A percentile compares a stretch with the other conserved stretches of the same genome.
Evolutionary conservation across 129 eudicot genomes (phyloP).

Genomic region (Helianthus tuberosus): DNA sequence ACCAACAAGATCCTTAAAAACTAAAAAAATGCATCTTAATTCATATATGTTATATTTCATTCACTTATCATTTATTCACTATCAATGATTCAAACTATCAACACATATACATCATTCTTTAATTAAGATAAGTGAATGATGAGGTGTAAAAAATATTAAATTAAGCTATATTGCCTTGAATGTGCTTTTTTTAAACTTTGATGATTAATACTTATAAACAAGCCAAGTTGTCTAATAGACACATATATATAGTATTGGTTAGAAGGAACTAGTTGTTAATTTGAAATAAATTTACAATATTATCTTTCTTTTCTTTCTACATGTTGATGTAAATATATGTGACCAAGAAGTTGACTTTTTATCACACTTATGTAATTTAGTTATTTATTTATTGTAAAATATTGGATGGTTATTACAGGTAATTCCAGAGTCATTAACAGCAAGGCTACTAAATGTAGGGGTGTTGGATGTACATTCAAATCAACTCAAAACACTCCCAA

Average conservation of each 20-base stretch:
- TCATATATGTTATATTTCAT: no score
- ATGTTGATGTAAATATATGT: constrained; percentile 21
- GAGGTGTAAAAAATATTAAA: no score
- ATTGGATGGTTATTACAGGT: constrained; percentile 48
- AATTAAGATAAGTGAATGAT: no score
- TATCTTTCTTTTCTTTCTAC: neutral
- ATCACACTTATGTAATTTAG: constrained; percentile 12
- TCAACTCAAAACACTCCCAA: constrained; percentile 75
- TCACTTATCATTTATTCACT: no score
- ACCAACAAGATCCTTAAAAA: no score
- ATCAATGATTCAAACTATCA: no score
- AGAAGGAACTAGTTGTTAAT: neutral
- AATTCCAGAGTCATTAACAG: constrained; percentile 86
- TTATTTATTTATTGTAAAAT: constrained; percentile 4
- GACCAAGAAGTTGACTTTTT: constrained; percentile 37
- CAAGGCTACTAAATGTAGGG: constrained; percentile 73
- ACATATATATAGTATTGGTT: neutral
- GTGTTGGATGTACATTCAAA: constrained; percentile 85
- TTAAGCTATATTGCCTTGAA: no score
- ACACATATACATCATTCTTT: no score
- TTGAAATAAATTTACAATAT: constrained; percentile 6
- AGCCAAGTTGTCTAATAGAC: no score
- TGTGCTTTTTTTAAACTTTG: no score
- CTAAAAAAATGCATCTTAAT: no score
- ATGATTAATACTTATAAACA: no score